Conservation (phyloP, 208 protist species). For the Leishmania guyanensis region DNA sequence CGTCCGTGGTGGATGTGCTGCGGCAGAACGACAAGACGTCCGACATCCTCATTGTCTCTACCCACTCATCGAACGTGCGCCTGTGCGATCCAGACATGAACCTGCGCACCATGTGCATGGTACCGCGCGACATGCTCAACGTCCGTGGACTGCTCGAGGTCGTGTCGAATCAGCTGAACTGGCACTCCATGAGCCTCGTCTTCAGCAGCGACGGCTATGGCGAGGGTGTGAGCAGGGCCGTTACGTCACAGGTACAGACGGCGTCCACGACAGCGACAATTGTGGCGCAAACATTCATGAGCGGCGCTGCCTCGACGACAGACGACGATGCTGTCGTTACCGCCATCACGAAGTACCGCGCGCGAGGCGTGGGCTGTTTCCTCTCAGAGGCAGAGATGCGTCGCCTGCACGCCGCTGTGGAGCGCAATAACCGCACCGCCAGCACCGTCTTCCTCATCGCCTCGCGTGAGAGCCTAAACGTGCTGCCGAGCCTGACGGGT, state of each 20-base stretch:
- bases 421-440: conserved; percentile 33
- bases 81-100: conserved; percentile 70
- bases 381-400: conserved; percentile 53
- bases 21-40: conserved; percentile 40
- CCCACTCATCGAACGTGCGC: conserved; percentile 56
- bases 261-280: conserved; percentile 61
- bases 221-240: conserved; percentile 42
- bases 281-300: conserved; percentile 69
- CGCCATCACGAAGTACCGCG: conserved; percentile 43
- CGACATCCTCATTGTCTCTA: conserved; percentile 63
- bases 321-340: conserved; percentile 67
- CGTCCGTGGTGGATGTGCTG: conserved; percentile 64
- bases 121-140: conserved; percentile 76
- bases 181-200: conserved; percentile 74
- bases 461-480: conserved; percentile 66
- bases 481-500: conserved; percentile 42
- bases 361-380: conserved; percentile 69
- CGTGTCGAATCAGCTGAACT: conserved; percentile 58
- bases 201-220: conserved; percentile 72
- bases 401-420: conserved; percentile 49
- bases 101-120: conserved; percentile 71
- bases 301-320: conserved; percentile 34
- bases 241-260: conserved; percentile 47
- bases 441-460: conserved; percentile 66
- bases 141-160: conserved; percentile 70